A percentile compares a stretch with the other conserved stretches of the same genome.
Evolutionary conservation across 768 basidiomycete genomes (phyloP).

Genomic region (Arthromyces matolae): DNA sequence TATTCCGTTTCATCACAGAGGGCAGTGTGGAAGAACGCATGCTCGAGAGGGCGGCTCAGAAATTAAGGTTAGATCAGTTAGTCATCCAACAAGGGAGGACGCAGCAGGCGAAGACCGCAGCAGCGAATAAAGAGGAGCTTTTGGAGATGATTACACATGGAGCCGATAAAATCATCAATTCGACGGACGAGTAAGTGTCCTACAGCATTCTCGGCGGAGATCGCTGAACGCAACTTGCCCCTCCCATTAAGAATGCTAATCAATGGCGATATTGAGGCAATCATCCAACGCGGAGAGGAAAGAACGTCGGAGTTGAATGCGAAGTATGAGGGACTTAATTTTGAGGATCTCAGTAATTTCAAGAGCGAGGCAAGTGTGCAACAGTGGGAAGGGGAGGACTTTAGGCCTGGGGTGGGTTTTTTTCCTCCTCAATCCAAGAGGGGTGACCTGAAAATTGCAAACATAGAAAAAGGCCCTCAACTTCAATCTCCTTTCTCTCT

Average conservation of each 20-base stretch:
- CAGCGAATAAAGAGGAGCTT: constrained; percentile 92
- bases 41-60: constrained; percentile 92
- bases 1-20: constrained; percentile 95
- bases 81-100: constrained; percentile 95
- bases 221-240: neutral
- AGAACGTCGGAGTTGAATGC: constrained; percentile 83
- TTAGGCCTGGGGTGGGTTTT: constrained; percentile 61
- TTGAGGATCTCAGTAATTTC: constrained; percentile 97
- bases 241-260: constrained; percentile 52
- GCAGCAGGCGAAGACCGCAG: constrained; percentile 82
- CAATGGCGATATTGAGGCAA: constrained; percentile 90
- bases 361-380: constrained; percentile 89
- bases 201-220: too few species aligned
- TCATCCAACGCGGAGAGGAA: constrained; percentile 89
- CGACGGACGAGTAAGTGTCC: constrained; percentile 58
- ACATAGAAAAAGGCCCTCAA: constrained; percentile 62
- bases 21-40: constrained; percentile 95
- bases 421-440: neutral
- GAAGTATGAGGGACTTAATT: constrained; percentile 89
- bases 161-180: constrained; percentile 93
- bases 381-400: constrained; percentile 96
- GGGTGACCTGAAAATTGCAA: neutral
- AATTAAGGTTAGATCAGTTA: constrained; percentile 89
- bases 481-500: constrained; percentile 78
- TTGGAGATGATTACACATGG: constrained; percentile 98